Evolutionary conservation across 495 filamentous ascomycete species (phyloP).

Genomic region (Aspergillus diversus): DNA sequence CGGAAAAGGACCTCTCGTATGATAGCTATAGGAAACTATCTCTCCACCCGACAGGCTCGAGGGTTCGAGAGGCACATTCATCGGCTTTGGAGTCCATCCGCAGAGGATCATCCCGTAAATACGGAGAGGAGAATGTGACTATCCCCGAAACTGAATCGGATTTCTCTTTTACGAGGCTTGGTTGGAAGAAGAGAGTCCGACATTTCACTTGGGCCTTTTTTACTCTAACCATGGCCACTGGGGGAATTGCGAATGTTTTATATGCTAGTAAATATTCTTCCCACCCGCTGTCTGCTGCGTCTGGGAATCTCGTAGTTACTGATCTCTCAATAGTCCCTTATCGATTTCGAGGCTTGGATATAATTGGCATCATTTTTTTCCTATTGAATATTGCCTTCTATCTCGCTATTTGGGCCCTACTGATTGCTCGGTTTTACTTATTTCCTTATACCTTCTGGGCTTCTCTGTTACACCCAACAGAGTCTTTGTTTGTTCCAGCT

Average conservation of each 20-base stretch:
- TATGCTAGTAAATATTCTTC: slow-evolving; percentile 55
- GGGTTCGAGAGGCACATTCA: slow-evolving; percentile 36
- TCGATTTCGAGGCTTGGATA: slow-evolving; percentile 67
- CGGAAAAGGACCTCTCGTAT: slow-evolving; percentile 31
- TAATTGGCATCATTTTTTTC: slow-evolving; percentile 74
- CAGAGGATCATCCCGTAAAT: slow-evolving; percentile 26
- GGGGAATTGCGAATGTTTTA: slow-evolving; percentile 80
- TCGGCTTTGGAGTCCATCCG: slow-evolving; percentile 38
- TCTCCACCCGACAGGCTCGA: slow-evolving; percentile 14
- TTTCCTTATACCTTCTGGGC: slow-evolving; percentile 72
- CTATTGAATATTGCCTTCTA: slow-evolving; percentile 77
- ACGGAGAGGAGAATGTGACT: slow-evolving; percentile 21
- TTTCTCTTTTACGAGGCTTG: slow-evolving; percentile 28
- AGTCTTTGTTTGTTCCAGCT: slow-evolving; percentile 79
- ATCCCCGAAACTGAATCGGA: slow-evolving; percentile 23
- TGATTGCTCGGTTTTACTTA: slow-evolving; percentile 69
- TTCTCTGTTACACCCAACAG: slow-evolving; percentile 76
- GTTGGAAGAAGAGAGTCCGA: slow-evolving; percentile 53
- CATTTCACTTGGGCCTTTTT: slow-evolving; percentile 72
- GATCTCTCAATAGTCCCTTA: slow-evolving; percentile 61
- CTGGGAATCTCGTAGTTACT: slow-evolving; percentile 1
- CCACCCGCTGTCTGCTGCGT: not conserved
- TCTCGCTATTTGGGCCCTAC: slow-evolving; percentile 65
- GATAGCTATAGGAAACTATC: slow-evolving; percentile 18
- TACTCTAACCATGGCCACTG: slow-evolving; percentile 80